Base-by-base conservation (phyloP, 139 green algal genomes). In the Zygnema circumcarinatum region DNA sequence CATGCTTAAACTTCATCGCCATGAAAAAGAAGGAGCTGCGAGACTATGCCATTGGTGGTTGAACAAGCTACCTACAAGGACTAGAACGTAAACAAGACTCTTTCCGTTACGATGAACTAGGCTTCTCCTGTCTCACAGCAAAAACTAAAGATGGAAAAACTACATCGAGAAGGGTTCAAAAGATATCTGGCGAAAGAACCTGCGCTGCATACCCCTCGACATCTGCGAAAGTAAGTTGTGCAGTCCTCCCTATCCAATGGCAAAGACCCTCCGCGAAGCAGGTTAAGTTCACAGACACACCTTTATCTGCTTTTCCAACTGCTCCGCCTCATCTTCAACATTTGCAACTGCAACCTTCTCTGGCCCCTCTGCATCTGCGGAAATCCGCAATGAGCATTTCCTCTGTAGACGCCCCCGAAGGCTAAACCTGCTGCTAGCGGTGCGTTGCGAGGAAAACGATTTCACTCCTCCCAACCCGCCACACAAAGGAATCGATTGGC, bases 261-360 rank as follows among this genome's bases (percentile, higher is more conserved):
- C 38, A 83, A 20, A 0, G 7, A 72, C 56, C n/a, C 29, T 72
- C 56, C n/a, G 29, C n/a, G 16, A 78, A 47, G 11, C 3, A 78
- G 36, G 3, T 3, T 47, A 78, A 78, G 69, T 56, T n/a, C 56
- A 35, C n/a, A n/a, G n/a, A 33, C 81, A 29, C 2, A 88, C 83
- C 83, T 76, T 86, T 41, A 88, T 88, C 38, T 84, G 72, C 69
- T 87, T 47, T 75, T 83, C 83, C 20, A 88, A 38, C 2, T 52
- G 39, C 35, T 88, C 32, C 7, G 83, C 68, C n/a, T 88, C 83
- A n/a, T 25, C 69, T 40, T 88, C 74, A 29, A 88, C 29, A 74
- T 88, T 31, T 33, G 41, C 0, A 62, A 33, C 83, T 36, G 21
- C 83, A 25, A 85, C 83, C 2, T 41, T 86, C 52, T 31, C 79